Conservation (phyloP, 495 filamentous ascomycete genomes). For the Penicillium samsonianum region DNA sequence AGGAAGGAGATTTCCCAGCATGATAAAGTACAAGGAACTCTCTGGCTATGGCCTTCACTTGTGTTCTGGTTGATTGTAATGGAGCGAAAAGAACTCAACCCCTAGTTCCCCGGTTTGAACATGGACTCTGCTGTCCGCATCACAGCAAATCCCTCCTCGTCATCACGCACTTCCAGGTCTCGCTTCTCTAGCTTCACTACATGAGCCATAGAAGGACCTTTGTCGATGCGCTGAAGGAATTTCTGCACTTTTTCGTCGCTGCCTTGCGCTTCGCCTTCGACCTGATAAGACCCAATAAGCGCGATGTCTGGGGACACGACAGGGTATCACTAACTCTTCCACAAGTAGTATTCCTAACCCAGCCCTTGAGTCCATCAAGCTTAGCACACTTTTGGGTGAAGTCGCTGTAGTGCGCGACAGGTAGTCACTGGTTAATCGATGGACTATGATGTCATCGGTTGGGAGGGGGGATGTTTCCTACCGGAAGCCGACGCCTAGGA, state of each 20-base stretch:
- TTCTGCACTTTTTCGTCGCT: slow-evolving; percentile 59
- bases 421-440: slow-evolving; percentile 2
- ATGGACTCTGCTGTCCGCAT: slow-evolving; percentile 36
- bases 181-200: slow-evolving; percentile 74
- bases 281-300: slow-evolving; percentile 46
- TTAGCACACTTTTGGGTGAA: slow-evolving; percentile 71
- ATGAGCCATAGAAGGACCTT: slow-evolving; percentile 65
- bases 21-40: background rate
- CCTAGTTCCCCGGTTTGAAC: slow-evolving; percentile 21
- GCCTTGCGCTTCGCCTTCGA: slow-evolving; percentile 91
- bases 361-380: slow-evolving; percentile 69
- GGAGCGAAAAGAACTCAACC: background rate
- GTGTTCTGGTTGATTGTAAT: background rate
- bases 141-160: slow-evolving; percentile 64
- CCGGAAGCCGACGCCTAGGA: slow-evolving; percentile 71
- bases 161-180: slow-evolving; percentile 59
- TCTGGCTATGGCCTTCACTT: background rate
- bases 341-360: slow-evolving; percentile 73
- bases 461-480: slow-evolving; percentile 31
- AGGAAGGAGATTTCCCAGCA: background rate
- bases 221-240: slow-evolving; percentile 74
- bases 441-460: slow-evolving; percentile 25
- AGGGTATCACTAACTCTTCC: slow-evolving; percentile 56
- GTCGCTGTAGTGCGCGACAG: slow-evolving; percentile 46
- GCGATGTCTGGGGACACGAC: background rate